Evolutionary conservation across 768 basidiomycete species (phyloP).

Genomic region (Serendipita indica): DNA sequence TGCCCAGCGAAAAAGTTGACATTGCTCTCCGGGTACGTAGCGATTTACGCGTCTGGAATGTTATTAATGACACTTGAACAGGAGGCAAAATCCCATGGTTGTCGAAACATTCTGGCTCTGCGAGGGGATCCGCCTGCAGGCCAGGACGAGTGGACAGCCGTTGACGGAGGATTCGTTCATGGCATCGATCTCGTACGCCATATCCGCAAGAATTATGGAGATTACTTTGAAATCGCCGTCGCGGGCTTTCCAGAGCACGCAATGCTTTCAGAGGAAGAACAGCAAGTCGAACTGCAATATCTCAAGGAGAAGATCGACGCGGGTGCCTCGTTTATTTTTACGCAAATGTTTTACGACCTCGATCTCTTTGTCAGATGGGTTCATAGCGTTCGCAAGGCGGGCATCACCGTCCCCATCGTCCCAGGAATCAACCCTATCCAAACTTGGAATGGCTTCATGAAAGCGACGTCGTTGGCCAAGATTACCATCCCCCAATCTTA

Average conservation of each 20-base stretch:
- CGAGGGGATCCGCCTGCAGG: slow-evolving; percentile 86
- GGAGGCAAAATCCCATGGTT: slow-evolving; percentile 83
- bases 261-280: slow-evolving; percentile 55
- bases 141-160: slow-evolving; percentile 81
- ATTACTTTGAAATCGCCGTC: slow-evolving; percentile 92
- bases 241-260: slow-evolving; percentile 84
- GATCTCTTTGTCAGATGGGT: slow-evolving; percentile 89
- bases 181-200: slow-evolving; percentile 86
- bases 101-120: slow-evolving; percentile 83
- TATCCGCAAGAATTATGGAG: slow-evolving; percentile 66
- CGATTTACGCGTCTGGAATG: slow-evolving; percentile 8
- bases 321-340: slow-evolving; percentile 88
- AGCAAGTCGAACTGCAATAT: slow-evolving; percentile 62
- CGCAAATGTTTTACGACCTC: slow-evolving; percentile 96
- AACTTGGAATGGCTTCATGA: slow-evolving; percentile 88
- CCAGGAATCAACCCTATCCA: slow-evolving; percentile 94
- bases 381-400: slow-evolving; percentile 60
- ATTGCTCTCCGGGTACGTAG: slow-evolving; percentile 64
- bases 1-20: slow-evolving; percentile 93
- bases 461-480: slow-evolving; percentile 64
- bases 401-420: slow-evolving; percentile 79
- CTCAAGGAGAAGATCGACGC: slow-evolving; percentile 86
- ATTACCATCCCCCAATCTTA: slow-evolving; percentile 64
- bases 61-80: slow-evolving; percentile 21
- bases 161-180: slow-evolving; percentile 79